Evolutionary conservation across 192 early-diverging fungal genomes (phyloP), one percentile per base, ranked within the genome.

Genomic region (Backusella mclennaniae): DNA sequence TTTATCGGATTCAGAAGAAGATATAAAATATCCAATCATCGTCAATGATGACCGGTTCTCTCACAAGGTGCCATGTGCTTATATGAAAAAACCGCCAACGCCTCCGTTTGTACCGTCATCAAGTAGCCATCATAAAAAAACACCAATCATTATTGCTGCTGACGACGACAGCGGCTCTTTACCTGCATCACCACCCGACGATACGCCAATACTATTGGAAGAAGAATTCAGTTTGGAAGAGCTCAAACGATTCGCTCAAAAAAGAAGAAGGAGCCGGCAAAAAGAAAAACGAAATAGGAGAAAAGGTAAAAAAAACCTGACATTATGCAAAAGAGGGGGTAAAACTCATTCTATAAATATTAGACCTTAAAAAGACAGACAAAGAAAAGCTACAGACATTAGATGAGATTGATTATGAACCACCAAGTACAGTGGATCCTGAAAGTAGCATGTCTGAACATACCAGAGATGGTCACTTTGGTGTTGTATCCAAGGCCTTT

Each of bases 401-500:
- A 12, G 71, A 80, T 11, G 79, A 80, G 0, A 44, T 80, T 41
- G 6, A 68, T 12, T 35, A 42, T 15, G 76, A 80, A 63, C 79
- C 79, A 0, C 12, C 39, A 6, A 23, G 3, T 9, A 17, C 26
- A 11, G 71, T 68, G 11, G n/a, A 39, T 33, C 56, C 76, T n/a
- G 79, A 80, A 15, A 70, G 69, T 3, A 71, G 52, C 3, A 80
- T 80, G 44, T 21, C 71, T 6, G 56, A 67, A 29, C 73, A 77
- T 49, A 80, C 52, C n/a, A 53, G 44, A n/a, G 79, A 80, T 56
- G n/a, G 19, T 1, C 26, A n/a, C n/a, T 6, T 49, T 33, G 79
- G 79, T 26, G 11, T 80, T 11, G 79, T 80, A 12, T 80, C 79
- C 4, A 73, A 73, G 8, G 49, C 63, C 2, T 80, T 73, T 41